Conservation (phyloP, 345 rosid genomes). For the Dimocarpus longan region DNA sequence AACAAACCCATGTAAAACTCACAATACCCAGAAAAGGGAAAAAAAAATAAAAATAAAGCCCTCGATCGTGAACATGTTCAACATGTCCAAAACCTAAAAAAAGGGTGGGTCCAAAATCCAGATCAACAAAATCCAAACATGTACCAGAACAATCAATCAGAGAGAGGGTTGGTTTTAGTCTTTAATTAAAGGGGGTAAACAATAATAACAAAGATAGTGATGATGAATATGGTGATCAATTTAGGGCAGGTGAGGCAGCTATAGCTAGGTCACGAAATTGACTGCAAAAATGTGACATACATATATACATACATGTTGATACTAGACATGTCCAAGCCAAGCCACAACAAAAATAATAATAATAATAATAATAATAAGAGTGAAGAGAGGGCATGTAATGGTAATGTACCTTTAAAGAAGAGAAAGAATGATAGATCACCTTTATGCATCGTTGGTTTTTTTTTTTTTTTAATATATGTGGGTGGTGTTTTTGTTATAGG, state of each 20-base stretch:
- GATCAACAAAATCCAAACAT: conserved; percentile 17
- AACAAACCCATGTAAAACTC: neutral
- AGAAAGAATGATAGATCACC: conserved; percentile 31
- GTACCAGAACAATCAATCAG: conserved; percentile 4
- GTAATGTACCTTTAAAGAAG: conserved; percentile 38
- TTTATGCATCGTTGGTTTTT: conserved; percentile 30
- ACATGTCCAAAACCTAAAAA: conserved; percentile 14
- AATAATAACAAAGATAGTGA: neutral
- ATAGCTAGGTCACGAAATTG: conserved; percentile 20
- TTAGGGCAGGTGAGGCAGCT: conserved; percentile 5
- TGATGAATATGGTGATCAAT: conserved; percentile 2
- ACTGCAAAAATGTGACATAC: conserved; percentile 19
- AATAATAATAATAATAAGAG: neutral
- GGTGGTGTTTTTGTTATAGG: conserved; percentile 11
- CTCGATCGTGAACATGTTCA: conserved; percentile 12
- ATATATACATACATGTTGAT: neutral
- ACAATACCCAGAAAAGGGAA: neutral
- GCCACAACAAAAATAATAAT: neutral
- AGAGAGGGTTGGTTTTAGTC: neutral
- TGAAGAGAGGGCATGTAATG: conserved; percentile 18
- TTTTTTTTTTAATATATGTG: neutral
- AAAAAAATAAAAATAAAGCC: neutral
- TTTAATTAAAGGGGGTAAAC: neutral
- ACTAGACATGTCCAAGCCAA: conserved; percentile 5
- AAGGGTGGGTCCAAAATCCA: conserved; percentile 21